Evolutionary conservation across 306 rosid species (phyloP).

Genomic region (Crotalaria pallida): DNA sequence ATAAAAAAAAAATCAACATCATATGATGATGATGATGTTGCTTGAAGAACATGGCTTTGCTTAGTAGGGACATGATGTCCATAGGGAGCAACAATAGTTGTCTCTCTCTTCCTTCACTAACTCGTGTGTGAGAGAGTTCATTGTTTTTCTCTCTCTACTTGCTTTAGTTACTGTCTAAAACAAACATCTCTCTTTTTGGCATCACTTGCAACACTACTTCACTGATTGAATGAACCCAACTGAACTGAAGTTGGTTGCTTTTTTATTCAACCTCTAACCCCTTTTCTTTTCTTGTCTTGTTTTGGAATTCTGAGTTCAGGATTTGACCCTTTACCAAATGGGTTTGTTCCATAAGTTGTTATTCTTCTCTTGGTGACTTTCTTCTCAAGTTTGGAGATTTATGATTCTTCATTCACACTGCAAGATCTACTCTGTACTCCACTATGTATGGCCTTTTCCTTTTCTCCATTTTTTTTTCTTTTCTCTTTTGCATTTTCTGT

Average conservation of each 20-base stretch:
- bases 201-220: conserved; percentile 7
- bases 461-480: not conserved
- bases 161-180: conserved; percentile 10
- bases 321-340: conserved; percentile 30
- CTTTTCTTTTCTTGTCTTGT: conserved; percentile 23
- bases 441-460: conserved; percentile 54
- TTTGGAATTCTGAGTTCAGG: conserved; percentile 19
- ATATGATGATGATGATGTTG: conserved; percentile 36
- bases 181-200: conserved; percentile 25
- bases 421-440: conserved; percentile 79
- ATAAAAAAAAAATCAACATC: not conserved
- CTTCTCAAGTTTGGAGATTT: conserved; percentile 43
- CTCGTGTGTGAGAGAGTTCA: conserved; percentile 24
- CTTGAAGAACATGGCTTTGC: conserved; percentile 30
- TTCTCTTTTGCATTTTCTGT: conserved; percentile 9
- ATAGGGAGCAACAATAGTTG: not conserved
- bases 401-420: conserved; percentile 50
- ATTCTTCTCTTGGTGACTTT: conserved; percentile 36
- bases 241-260: conserved; percentile 16
- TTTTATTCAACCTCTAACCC: not conserved
- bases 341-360: conserved; percentile 28
- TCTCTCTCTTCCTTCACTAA: conserved; percentile 25
- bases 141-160: conserved; percentile 1
- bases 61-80: conserved; percentile 36
- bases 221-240: not conserved